Evolutionary conservation across 139 green algal species (phyloP), one percentile per base, ranked within the genome.

Genomic region (Haematococcus sp.): DNA sequence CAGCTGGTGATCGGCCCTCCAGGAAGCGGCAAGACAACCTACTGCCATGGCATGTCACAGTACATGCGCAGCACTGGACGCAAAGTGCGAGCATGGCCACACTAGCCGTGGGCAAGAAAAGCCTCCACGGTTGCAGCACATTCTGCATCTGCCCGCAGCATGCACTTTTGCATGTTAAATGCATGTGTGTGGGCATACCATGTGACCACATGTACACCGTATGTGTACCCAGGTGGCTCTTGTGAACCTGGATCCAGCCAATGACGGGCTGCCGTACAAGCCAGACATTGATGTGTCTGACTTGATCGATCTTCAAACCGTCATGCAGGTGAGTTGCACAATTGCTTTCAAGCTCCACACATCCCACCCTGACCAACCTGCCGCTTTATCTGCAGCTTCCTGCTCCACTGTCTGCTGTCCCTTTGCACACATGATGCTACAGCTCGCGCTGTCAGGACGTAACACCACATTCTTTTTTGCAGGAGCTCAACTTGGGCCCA

Each of bases 11-110:
- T 98, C 19, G 95, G 95, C 0, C 95, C 95, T 0, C 94, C 95
- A 2, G 95, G 95, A 66, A 93, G 88, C 63, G 95, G 95, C 51
- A 99, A 98, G 83, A 96, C 91, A 30, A 97, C 93, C 0, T 98
- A 94, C 79, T 96, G 90, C 81, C 81, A 90, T 77, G 93, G 91
- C 61, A 87, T 97, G 86, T 78, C 88, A 54, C 92, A 95, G 63
- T 95, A 90, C 68, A 59, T 96, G 40, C 66, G 55, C 54, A 54
- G 75, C 0, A 56, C 77, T 1, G 83, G 86, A 0, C 78, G 88
- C 11, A 83, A 85, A 44, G 65, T 70, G 63, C 2, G 61, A 2
- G 7, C 7, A 11, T 49, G 40, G 40, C 40, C 7, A n/a, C n/a
- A n/a, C n/a, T n/a, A n/a, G n/a, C n/a, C n/a, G n/a, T n/a, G n/a